Percentiles rank a stretch among this genome's conserved stretches.
phyloP scores from a whole-genome alignment of 345 rosid genomes.

The Mallotus nudiflorus region DNA sequence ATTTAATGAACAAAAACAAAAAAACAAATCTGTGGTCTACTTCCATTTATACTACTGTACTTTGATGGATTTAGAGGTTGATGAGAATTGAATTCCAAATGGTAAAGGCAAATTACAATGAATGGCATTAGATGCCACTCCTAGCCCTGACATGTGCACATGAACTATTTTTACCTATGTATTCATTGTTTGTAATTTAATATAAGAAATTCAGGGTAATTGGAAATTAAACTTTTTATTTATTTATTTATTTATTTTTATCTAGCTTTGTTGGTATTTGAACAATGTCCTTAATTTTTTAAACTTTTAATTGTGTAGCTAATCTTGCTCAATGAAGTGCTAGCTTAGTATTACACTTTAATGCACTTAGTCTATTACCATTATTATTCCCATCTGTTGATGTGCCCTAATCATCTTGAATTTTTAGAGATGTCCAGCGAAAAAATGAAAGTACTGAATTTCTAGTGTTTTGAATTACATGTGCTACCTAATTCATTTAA shows the following conservation, averaged over 20 bases:
- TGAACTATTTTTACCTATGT: too few species aligned
- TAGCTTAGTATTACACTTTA: background rate
- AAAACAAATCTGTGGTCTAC: too few species aligned
- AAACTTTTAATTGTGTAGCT: slow-evolving; percentile 3
- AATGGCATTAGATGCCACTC: background rate
- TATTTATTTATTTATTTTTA: too few species aligned
- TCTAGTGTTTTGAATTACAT: background rate
- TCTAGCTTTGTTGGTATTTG: too few species aligned
- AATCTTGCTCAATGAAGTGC: background rate
- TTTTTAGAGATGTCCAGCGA: too few species aligned
- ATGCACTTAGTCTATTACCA: background rate
- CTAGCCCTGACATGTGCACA: background rate
- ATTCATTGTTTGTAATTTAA: too few species aligned
- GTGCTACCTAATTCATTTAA: background rate
- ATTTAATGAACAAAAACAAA: too few species aligned
- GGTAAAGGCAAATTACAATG: background rate
- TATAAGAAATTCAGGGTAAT: too few species aligned
- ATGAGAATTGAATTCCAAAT: background rate
- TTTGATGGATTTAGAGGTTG: too few species aligned
- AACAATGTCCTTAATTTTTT: background rate
- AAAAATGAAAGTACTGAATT: too few species aligned
- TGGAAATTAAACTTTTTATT: too few species aligned
- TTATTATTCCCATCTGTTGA: background rate
- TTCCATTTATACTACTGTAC: too few species aligned
- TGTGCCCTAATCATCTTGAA: background rate